phyloP scores from a whole-genome alignment of 2,329 filamentous ascomycete genomes.

The Cladorrhinum sp. region DNA sequence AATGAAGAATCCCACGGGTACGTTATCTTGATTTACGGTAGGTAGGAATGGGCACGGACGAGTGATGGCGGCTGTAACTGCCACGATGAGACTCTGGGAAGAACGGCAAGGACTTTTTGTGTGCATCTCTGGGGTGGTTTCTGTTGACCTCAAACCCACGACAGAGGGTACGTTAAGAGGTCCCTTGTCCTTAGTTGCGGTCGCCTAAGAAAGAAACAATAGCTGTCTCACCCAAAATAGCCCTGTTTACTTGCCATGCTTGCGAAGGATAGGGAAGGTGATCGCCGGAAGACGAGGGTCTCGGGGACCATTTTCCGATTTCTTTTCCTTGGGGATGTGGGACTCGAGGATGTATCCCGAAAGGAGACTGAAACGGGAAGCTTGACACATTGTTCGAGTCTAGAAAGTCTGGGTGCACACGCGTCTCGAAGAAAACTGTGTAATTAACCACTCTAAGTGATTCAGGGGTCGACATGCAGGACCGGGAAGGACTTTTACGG shows the following conservation, averaged over 20 bases:
- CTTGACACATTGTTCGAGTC: not conserved
- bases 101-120: not conserved
- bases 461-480: not conserved
- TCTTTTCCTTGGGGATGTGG: slow-evolving; percentile 5
- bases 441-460: not conserved
- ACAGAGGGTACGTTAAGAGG: not conserved
- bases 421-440: not conserved
- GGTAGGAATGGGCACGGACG: not conserved
- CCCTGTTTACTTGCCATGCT: slow-evolving; percentile 1
- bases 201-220: slow-evolving; percentile 9
- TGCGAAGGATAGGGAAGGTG: not conserved
- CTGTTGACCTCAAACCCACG: not conserved
- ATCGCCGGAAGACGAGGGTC: slow-evolving; percentile 6
- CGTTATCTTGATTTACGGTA: not conserved
- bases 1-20: not conserved
- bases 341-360: not conserved
- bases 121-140: not conserved
- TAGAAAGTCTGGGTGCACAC: not conserved
- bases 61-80: not conserved
- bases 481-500: not conserved
- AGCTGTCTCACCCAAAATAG: slow-evolving; percentile 16
- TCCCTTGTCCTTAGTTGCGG: slow-evolving; percentile 3
- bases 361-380: not conserved
- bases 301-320: slow-evolving; percentile 2
- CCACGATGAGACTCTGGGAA: not conserved